Evolutionary conservation across 345 rosid genomes (phyloP).

Genomic region (Limnanthes douglasii): DNA sequence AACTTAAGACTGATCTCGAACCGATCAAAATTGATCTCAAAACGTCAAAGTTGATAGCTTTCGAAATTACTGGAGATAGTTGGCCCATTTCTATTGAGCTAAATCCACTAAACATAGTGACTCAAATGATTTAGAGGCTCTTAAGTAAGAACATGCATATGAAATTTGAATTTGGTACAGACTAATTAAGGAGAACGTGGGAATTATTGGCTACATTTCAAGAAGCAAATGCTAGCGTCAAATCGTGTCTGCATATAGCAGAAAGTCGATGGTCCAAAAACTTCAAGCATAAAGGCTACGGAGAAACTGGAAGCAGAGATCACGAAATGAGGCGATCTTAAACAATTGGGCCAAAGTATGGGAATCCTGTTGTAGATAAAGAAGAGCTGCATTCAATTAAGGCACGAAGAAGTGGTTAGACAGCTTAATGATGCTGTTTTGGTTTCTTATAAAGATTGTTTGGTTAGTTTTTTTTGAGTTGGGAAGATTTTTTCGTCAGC

Average conservation of each 20-base stretch:
- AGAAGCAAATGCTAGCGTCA: not conserved
- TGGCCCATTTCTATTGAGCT: too few relatives aligned
- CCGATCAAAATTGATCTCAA: too few relatives aligned
- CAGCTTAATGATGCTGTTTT: slow-evolving; percentile 5
- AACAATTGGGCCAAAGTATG: slow-evolving; percentile 10
- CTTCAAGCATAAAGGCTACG: slow-evolving; percentile 1
- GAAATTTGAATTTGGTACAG: too few relatives aligned
- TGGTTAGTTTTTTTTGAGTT: not conserved
- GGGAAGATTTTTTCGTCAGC: not conserved
- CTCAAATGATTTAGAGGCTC: too few relatives aligned
- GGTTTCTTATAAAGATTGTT: not conserved
- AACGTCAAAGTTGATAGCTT: too few relatives aligned
- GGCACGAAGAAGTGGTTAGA: slow-evolving; percentile 1
- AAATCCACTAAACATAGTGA: too few relatives aligned
- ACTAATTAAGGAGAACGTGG: slow-evolving; percentile 3
- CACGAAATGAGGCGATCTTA: slow-evolving; percentile 5
- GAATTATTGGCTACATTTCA: not conserved
- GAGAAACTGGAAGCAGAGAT: not conserved
- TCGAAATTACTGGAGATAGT: too few relatives aligned
- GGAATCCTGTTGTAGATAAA: not conserved
- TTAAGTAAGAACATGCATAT: too few relatives aligned
- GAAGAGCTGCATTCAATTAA: not conserved
- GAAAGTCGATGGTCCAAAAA: not conserved
- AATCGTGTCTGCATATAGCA: slow-evolving; percentile 2
- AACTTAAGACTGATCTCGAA: too few relatives aligned